Percentiles rank a stretch among this genome's conserved stretches.
phyloP scores from a whole-genome alignment of 345 rosid species.

The Pistacia atlantica region DNA sequence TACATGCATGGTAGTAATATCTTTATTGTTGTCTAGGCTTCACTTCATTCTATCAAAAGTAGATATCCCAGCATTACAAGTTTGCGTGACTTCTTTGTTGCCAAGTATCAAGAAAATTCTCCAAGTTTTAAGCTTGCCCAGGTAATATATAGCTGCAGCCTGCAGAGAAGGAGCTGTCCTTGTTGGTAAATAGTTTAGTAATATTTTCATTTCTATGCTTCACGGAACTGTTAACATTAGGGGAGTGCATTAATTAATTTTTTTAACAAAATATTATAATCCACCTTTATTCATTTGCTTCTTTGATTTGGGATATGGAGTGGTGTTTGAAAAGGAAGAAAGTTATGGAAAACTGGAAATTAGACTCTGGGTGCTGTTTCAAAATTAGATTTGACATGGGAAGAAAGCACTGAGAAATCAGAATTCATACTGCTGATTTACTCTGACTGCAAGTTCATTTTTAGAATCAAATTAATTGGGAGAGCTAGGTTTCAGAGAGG shows the following conservation, averaged over 20 bases:
- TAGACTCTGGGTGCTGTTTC: background rate
- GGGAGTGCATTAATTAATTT: background rate
- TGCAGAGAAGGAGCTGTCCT: constrained; percentile 10
- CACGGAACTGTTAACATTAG: background rate
- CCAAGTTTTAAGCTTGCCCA: constrained; percentile 95
- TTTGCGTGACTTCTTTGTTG: constrained; percentile 88
- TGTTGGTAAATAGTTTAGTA: constrained; percentile 4
- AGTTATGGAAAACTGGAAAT: background rate
- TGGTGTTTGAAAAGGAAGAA: background rate
- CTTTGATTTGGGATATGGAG: background rate
- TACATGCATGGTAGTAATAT: constrained; percentile 14
- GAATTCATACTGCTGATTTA: background rate
- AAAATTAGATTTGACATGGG: background rate
- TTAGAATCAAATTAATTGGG: too few relatives aligned
- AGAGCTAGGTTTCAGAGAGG: too few relatives aligned
- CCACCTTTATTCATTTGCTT: background rate
- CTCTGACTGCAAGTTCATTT: too few relatives aligned
- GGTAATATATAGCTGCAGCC: constrained; percentile 45
- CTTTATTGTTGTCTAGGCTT: constrained; percentile 64
- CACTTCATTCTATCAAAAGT: constrained; percentile 95
- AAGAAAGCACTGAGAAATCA: too few relatives aligned
- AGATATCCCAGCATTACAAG: constrained; percentile 84
- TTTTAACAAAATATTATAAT: background rate
- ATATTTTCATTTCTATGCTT: background rate
- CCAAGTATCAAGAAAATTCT: constrained; percentile 85